Percentiles rank a stretch among this genome's conserved stretches.
These are phyloP conservation scores for Vitis labrusca DNA, from an alignment of 164 flowering plant species.

Conservation along the genomic window DNA sequence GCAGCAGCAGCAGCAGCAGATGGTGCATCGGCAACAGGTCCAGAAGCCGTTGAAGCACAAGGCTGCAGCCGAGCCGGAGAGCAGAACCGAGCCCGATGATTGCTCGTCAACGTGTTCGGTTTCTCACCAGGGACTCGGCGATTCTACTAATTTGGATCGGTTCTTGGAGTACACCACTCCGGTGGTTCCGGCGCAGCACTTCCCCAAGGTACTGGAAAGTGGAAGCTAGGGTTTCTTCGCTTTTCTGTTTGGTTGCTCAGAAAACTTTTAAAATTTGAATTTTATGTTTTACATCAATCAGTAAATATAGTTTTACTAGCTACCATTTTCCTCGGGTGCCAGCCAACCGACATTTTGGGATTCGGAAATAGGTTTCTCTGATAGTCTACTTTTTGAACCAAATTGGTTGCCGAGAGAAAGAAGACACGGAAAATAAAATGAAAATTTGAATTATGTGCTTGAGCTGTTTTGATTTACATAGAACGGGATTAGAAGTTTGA, in stretches of 20 bases:
- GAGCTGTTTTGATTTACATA: background rate
- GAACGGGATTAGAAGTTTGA: background rate
- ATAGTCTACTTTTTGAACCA: background rate
- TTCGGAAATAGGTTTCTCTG: background rate
- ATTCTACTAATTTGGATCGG: slow-evolving; percentile 41
- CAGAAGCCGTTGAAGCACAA: slow-evolving; percentile 3
- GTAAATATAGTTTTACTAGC: too few relatives aligned
- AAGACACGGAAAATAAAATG: too few relatives aligned
- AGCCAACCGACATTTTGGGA: too few relatives aligned
- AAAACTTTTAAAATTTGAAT: background rate
- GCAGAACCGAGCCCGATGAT: slow-evolving; percentile 21
- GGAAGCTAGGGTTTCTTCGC: background rate
- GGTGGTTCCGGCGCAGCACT: slow-evolving; percentile 28
- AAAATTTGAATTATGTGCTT: too few relatives aligned
- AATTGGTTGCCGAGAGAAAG: too few relatives aligned
- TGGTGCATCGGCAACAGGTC: background rate
- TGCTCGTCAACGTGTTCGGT: slow-evolving; percentile 19
- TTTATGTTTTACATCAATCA: too few relatives aligned
- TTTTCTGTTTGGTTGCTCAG: background rate
- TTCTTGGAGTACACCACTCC: slow-evolving; percentile 46
- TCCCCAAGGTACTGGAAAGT: slow-evolving; percentile 30
- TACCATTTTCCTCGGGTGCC: background rate
- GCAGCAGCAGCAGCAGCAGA: slow-evolving; percentile 11
- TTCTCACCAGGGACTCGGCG: slow-evolving; percentile 5
- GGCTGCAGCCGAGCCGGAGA: slow-evolving; percentile 13